phyloP scores from a whole-genome alignment of 225 moss, liverwort and hornwort species.

The Climacium dendroides region DNA sequence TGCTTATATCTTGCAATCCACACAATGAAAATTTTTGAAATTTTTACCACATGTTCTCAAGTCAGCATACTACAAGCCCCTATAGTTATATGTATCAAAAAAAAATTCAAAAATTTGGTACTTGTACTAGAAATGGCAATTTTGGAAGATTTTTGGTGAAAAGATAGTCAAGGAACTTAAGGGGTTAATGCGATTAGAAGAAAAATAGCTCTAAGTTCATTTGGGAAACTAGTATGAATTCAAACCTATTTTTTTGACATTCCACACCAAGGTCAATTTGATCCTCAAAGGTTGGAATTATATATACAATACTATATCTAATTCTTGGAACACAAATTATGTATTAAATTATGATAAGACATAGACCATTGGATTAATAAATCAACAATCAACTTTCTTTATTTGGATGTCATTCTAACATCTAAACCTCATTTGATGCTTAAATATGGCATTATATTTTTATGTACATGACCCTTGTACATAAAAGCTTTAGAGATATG shows the following conservation, averaged over 20 bases:
- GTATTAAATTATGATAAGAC: background rate
- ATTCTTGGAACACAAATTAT: background rate
- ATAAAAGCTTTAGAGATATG: no score
- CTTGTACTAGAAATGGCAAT: no score
- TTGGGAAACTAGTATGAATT: background rate
- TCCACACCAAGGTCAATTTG: background rate
- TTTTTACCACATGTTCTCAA: no score
- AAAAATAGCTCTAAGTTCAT: background rate
- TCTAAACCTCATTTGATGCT: background rate
- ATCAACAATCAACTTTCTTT: background rate
- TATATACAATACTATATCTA: accelerated
- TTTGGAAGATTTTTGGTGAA: no score
- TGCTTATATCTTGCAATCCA: no score
- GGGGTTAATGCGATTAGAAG: background rate
- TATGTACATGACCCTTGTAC: no score
- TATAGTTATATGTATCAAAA: no score
- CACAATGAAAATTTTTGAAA: no score
- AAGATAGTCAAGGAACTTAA: no score
- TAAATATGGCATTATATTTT: no score
- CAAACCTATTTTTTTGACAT: background rate
- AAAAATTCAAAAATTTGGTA: no score
- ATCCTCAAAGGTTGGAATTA: background rate
- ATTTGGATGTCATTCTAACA: background rate
- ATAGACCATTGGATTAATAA: background rate
- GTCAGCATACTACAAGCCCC: no score